phyloP scores from a whole-genome alignment of 441 rosid genomes.

The Croton laevigatus region DNA sequence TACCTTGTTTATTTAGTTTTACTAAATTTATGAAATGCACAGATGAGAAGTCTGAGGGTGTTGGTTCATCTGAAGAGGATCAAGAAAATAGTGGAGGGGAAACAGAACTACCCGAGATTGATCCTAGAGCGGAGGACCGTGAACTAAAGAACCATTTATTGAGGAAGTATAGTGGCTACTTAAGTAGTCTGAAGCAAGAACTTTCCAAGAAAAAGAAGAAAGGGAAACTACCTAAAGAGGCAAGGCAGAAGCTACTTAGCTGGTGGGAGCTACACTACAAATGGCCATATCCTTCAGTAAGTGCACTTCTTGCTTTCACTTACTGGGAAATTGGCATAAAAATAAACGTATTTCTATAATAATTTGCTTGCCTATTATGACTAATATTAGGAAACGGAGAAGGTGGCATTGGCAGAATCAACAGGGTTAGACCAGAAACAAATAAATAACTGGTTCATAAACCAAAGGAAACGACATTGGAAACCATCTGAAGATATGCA shows the following conservation, averaged over 20 bases:
- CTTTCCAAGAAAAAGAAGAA: conserved; percentile 98
- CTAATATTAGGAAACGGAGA: conserved; percentile 76
- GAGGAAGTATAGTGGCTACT: conserved; percentile 87
- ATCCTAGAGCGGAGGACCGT: conserved; percentile 86
- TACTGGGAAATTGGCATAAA: not conserved
- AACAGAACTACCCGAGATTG: conserved; percentile 72
- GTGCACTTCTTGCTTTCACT: not conserved
- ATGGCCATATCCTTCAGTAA: conserved; percentile 99
- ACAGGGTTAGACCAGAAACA: conserved; percentile 98
- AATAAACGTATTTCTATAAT: not conserved
- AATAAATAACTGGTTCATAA: conserved; percentile 97
- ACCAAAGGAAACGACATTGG: conserved; percentile 98
- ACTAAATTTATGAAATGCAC: conserved; percentile 19
- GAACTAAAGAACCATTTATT: conserved; percentile 86
- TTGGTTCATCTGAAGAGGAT: conserved; percentile 86
- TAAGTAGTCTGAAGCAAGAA: conserved; percentile 90
- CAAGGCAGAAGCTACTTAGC: conserved; percentile 90
- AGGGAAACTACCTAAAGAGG: conserved; percentile 97
- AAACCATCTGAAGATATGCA: conserved; percentile 99
- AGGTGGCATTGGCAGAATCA: conserved; percentile 91
- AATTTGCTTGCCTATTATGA: not conserved
- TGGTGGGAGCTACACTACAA: conserved; percentile 99
- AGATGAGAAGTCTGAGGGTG: conserved; percentile 85
- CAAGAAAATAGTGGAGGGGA: conserved; percentile 88
- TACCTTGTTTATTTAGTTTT: not conserved